Conservation (phyloP, 768 basidiomycete genomes). For the Lyophyllum atratum region DNA sequence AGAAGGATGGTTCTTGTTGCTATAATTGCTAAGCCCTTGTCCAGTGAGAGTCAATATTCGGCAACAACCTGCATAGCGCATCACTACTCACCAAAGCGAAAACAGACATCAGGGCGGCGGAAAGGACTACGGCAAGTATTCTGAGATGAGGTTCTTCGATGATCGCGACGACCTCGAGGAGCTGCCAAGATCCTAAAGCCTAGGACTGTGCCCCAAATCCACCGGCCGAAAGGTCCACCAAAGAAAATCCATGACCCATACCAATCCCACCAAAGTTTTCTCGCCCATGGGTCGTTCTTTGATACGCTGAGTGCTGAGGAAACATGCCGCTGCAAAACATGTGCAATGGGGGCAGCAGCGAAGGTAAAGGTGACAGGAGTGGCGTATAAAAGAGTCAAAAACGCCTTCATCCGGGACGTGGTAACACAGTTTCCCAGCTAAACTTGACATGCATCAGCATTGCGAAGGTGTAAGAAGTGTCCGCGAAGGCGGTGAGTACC, state of each 20-base stretch:
- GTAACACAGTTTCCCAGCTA: constrained; percentile 48
- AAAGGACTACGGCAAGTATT: constrained; percentile 24
- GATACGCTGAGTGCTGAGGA: constrained; percentile 30
- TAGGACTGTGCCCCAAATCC: constrained; percentile 37
- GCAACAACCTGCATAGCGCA: not conserved
- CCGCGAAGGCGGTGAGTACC: constrained; percentile 26
- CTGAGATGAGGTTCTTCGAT: constrained; percentile 40
- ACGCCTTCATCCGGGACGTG: constrained; percentile 35
- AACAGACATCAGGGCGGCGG: constrained; percentile 30
- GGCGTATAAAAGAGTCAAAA: constrained; percentile 33
- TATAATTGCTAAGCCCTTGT: constrained; percentile 30
- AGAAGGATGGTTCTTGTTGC: constrained; percentile 26
- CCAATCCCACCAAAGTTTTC: constrained; percentile 43
- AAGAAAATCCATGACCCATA: constrained; percentile 44
- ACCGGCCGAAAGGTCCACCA: constrained; percentile 44
- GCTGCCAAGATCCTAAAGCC: constrained; percentile 34
- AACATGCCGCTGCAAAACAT: constrained; percentile 28
- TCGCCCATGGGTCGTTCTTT: constrained; percentile 27
- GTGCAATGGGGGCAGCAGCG: constrained; percentile 28
- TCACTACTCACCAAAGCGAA: constrained; percentile 35
- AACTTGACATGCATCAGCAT: not conserved
- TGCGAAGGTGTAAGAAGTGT: not conserved
- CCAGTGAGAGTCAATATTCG: not conserved
- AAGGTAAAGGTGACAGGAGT: constrained; percentile 31
- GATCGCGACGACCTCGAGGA: constrained; percentile 8